Percentiles rank a stretch among this genome's conserved stretches.
Evolutionary conservation across 1,284 basidiomycete genomes (phyloP).

Genomic region (Malassezia psittaci): DNA sequence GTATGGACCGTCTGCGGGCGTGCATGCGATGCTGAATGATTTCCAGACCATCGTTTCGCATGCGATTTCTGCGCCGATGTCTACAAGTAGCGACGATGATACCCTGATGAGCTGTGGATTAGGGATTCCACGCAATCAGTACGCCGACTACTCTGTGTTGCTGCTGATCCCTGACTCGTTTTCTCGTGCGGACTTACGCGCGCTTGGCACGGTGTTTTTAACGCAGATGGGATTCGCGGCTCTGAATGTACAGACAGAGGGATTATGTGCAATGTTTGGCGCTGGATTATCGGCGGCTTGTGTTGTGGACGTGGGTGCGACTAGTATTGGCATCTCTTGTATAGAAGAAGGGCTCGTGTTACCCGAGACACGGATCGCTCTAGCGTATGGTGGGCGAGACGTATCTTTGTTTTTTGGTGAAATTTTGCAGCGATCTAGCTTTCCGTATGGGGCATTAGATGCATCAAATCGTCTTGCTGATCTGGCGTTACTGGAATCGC

Average conservation of each 20-base stretch:
- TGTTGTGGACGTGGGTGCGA: conserved; percentile 86
- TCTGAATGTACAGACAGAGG: conserved; percentile 50
- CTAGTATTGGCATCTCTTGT: conserved; percentile 74
- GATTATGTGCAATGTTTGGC: conserved; percentile 86
- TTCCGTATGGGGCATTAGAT: conserved; percentile 77
- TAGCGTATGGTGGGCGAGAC: conserved; percentile 85
- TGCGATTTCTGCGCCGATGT: conserved; percentile 34
- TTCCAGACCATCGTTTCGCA: conserved; percentile 32
- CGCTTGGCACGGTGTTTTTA: conserved; percentile 66
- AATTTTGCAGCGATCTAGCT: conserved; percentile 67
- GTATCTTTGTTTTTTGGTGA: conserved; percentile 78
- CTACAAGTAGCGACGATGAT: conserved; percentile 21
- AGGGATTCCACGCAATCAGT: conserved; percentile 27
- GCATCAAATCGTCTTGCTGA: conserved; percentile 29
- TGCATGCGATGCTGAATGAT: conserved; percentile 35
- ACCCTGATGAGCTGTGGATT: conserved; percentile 26
- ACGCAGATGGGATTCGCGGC: conserved; percentile 59
- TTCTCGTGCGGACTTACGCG: conserved; percentile 70
- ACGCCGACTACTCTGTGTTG: conserved; percentile 60
- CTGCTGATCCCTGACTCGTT: conserved; percentile 88
- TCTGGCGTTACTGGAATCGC: conserved; percentile 29
- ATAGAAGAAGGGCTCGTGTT: conserved; percentile 89
- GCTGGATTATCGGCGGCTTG: conserved; percentile 89
- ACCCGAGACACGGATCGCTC: conserved; percentile 71
- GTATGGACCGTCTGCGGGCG: conserved; percentile 32